Evolutionary conservation across 2,329 filamentous ascomycete species (phyloP), one percentile per base, ranked within the genome.

Genomic region (Magnaporthales sp.): DNA sequence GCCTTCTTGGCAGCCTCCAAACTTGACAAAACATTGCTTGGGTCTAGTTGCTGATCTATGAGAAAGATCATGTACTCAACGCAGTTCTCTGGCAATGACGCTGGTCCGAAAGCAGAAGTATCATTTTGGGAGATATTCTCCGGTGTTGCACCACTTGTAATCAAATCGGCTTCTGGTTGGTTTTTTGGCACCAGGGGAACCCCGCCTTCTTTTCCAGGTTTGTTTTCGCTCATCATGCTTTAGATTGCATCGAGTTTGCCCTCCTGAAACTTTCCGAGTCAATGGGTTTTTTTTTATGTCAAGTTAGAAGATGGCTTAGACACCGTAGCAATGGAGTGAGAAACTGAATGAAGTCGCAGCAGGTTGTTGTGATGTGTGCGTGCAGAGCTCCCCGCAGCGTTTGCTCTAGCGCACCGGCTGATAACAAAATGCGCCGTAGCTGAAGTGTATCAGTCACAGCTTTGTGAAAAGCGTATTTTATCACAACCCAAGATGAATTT

Each of bases 21-120:
- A 24, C 84, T 83, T 27, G 86, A 77, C 11, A 91, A 81, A n/a
- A 85, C 79, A 69, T 86, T 85, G 66, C 84, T 81, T 22, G 84
- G 78, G 63, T 83, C 80, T 27, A 86, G 77, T 68, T 80, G 80
- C 19, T 82, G 74, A 68, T 91, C 84, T 69, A 94, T 79, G 65
- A 92, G 77, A 74, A 93, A 91, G 29, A 97, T 80, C 66, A 89
- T 86, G 76, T 97, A 97, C 75, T 96, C 91, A 66, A 96, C 88
- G 69, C 88, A 91, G 76, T 96, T 93, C 64, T 97, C 93, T 0
- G 92, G 87, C 0, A 96, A 81, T 11, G 64, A 62, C 0, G 22
- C 31, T 61, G 56, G 24, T 6, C 64, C 64, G 22, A 66, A 66
- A 13, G 24, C 3, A 5, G 31, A 22, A 9, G 46, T 22, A 26